Percentiles rank a stretch among this genome's conserved stretches.
Evolutionary conservation across 2,329 filamentous ascomycete species (phyloP).

Genomic region (Chaetomium globosum): DNA sequence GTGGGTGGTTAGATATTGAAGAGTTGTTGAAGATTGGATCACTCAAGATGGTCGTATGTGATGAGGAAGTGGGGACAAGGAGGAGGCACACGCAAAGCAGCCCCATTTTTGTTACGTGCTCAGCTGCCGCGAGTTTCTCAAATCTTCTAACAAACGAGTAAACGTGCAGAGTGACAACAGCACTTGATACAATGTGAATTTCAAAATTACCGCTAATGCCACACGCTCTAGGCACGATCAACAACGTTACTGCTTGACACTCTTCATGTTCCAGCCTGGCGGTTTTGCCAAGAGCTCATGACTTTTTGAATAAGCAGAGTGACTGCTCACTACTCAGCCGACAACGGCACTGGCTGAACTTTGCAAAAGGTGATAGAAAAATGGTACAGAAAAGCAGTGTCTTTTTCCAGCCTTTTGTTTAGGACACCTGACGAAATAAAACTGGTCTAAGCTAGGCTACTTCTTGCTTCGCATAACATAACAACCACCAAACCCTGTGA

Average conservation of each 20-base stretch:
- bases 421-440: not conserved
- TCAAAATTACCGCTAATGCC: not conserved
- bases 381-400: not conserved
- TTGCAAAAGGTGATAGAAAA: not conserved
- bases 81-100: no score
- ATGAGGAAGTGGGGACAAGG: not conserved
- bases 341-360: not conserved
- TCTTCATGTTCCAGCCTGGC: not conserved
- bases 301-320: not conserved
- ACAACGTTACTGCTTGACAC: not conserved
- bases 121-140: not conserved
- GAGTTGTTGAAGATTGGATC: not conserved
- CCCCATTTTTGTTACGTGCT: not conserved
- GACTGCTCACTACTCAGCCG: no score
- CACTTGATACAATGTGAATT: not conserved
- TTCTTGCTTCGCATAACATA: not conserved
- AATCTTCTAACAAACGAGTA: not conserved
- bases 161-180: not conserved
- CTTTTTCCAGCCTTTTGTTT: slow-evolving; percentile 4
- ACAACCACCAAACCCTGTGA: not conserved
- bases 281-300: not conserved
- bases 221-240: not conserved
- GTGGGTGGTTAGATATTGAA: not conserved
- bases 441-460: slow-evolving; percentile 5
- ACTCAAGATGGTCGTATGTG: not conserved